Base-by-base conservation (phyloP, 2,329 filamentous ascomycete genomes). In the Beauveria medogensis region DNA sequence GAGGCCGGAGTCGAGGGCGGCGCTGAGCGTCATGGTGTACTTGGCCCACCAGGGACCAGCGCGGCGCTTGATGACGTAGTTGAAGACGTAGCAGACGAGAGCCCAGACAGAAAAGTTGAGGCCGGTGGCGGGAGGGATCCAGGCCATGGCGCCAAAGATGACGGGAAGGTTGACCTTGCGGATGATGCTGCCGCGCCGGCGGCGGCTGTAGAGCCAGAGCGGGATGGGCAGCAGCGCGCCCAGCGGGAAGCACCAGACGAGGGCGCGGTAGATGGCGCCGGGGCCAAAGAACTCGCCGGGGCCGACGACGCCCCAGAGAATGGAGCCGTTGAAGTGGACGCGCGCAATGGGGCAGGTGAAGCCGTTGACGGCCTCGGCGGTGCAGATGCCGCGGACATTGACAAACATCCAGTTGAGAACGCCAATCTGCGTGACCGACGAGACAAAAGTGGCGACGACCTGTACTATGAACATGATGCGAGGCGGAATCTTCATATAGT, bases 381-480 rank as follows among this genome's bases (percentile, higher is more conserved):
- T 93, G 75, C 91, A 96, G 57, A 95, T 85, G 2, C 85, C 85
- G 0, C 83, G 84, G 47, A 96, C 88, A 69, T 91, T 86, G 64
- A 75, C 76, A 66, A 95, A 91, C 88, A 94, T 94, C 91, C 91
- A 96, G 74, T 95, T 95, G 41, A 96, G 81, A 1, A 94, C 89
- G 43, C 82, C 82, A 64, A 95, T 92, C 71, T 95, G 91, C 0
- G 90, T 92, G 44, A 94, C 68, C 12, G 87, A 91, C 0, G 89
- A 91, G 54, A 93, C 82, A 56, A 91, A 74, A 0, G 89, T 92
- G 22, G 89, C 89, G 9, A 85, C 82, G 71, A 92, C 86, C 69
- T 92, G 90, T 9, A 92, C 87, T n/a, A 81, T 78, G 74, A 92
- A 92, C 52, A 92, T 80, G 54, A 89, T 86, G n/a, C 87, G 82